A percentile compares a stretch with the other conserved stretches of the same genome.
Conservation (phyloP, 2,329 filamentous ascomycete genomes). For the Aspergillus vadensis region DNA sequence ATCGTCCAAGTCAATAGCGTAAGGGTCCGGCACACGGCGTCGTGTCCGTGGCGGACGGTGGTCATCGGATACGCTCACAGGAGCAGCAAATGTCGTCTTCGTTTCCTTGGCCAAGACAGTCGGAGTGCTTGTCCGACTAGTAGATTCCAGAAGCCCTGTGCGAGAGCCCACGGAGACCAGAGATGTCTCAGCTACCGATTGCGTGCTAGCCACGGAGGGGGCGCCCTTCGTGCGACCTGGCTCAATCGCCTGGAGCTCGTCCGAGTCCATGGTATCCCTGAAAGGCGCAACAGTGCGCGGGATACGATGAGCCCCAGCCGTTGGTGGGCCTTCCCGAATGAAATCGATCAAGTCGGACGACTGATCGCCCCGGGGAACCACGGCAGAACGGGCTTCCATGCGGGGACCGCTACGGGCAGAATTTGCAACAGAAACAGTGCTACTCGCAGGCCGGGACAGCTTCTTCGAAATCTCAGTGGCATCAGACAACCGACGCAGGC, state of each 20-base stretch:
- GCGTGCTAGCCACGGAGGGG: slow-evolving; percentile 43
- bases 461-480: slow-evolving; percentile 20
- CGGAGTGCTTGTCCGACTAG: slow-evolving; percentile 33
- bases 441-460: slow-evolving; percentile 19
- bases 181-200: slow-evolving; percentile 52
- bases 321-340: slow-evolving; percentile 81
- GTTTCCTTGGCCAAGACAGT: slow-evolving; percentile 22
- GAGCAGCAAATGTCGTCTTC: neutral
- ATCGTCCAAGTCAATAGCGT: slow-evolving; percentile 76
- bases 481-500: slow-evolving; percentile 20
- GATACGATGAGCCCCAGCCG: slow-evolving; percentile 67
- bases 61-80: slow-evolving; percentile 30
- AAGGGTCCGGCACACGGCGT: slow-evolving; percentile 80
- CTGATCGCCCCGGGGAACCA: slow-evolving; percentile 62
- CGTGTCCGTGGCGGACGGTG: slow-evolving; percentile 71
- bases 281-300: slow-evolving; percentile 83
- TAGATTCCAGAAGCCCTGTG: slow-evolving; percentile 63
- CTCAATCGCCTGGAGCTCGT: slow-evolving; percentile 58
- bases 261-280: slow-evolving; percentile 80
- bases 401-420: slow-evolving; percentile 44
- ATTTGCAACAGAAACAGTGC: slow-evolving; percentile 14
- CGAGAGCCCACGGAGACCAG: slow-evolving; percentile 70
- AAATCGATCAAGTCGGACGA: slow-evolving; percentile 94
- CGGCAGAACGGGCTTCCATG: slow-evolving; percentile 72
- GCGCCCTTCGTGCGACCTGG: slow-evolving; percentile 32